These are phyloP conservation scores for Termitomyces sp. DNA, from an alignment of 768 basidiomycete species.

Conservation along the genomic window DNA sequence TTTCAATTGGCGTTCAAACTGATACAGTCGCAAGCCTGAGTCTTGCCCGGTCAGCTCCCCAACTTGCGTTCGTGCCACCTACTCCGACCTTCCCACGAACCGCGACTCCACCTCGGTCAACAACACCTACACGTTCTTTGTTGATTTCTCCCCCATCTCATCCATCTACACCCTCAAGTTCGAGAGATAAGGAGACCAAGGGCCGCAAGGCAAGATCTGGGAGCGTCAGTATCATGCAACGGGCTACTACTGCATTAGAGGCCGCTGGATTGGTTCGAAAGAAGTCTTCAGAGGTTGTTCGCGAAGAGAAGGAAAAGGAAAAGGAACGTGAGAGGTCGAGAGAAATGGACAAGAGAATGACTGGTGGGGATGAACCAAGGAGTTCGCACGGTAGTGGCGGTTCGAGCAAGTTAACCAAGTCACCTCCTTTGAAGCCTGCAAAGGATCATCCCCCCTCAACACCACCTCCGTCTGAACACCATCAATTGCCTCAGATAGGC, in stretches of 20 bases:
- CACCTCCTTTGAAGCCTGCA: conserved; percentile 56
- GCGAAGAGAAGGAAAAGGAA: conserved; percentile 59
- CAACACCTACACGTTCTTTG: conserved; percentile 45
- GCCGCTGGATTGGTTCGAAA: conserved; percentile 82
- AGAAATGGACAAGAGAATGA: conserved; percentile 38
- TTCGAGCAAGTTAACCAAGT: conserved; percentile 66
- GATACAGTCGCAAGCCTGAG: conserved; percentile 27
- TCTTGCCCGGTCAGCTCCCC: conserved; percentile 44
- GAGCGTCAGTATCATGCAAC: conserved; percentile 94
- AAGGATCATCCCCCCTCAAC: conserved; percentile 49
- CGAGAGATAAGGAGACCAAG: conserved; percentile 58
- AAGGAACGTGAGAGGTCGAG: conserved; percentile 41
- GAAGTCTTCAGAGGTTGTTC: conserved; percentile 73
- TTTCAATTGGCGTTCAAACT: conserved; percentile 43
- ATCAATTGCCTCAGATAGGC: conserved; percentile 40
- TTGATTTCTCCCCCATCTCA: conserved; percentile 63
- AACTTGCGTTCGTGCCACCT: conserved; percentile 72
- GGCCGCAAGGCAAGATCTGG: conserved; percentile 74
- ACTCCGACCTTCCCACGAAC: conserved; percentile 62
- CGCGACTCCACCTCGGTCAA: conserved; percentile 51
- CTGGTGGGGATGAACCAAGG: conserved; percentile 54
- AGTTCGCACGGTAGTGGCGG: conserved; percentile 58
- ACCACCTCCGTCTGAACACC: conserved; percentile 43
- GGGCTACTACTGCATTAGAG: conserved; percentile 87
- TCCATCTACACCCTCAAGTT: conserved; percentile 67